Evolutionary conservation across 2,329 filamentous ascomycete genomes (phyloP).

Genomic region (Lecanicillium sp.): DNA sequence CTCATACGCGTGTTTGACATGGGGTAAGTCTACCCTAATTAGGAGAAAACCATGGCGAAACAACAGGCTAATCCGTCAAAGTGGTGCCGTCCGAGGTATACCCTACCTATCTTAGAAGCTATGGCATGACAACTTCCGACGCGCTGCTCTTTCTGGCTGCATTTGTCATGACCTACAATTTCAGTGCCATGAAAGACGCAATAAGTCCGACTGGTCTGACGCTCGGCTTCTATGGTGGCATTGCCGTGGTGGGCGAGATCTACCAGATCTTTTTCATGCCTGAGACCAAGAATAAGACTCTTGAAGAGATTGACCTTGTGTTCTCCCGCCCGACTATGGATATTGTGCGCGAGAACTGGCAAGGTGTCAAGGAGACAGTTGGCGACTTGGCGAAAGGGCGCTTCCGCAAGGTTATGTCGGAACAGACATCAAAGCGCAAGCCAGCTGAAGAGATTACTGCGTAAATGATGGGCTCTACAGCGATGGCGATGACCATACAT

Average conservation of each 20-base stretch:
- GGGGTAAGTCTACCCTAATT: constrained; percentile 24
- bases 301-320: constrained; percentile 65
- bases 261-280: constrained; percentile 72
- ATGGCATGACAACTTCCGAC: constrained; percentile 66
- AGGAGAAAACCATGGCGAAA: too few relatives aligned
- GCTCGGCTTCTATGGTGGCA: constrained; percentile 67
- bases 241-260: constrained; percentile 61
- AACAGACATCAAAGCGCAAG: constrained; percentile 11
- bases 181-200: constrained; percentile 59
- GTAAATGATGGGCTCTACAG: background rate
- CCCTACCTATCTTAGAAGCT: constrained; percentile 63
- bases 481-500: too few relatives aligned
- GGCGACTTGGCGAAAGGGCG: constrained; percentile 15
- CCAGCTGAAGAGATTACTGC: background rate
- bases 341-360: constrained; percentile 52
- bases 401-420: constrained; percentile 16
- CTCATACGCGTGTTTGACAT: constrained; percentile 56
- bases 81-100: constrained; percentile 63
- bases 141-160: constrained; percentile 62
- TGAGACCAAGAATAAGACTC: constrained; percentile 60
- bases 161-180: constrained; percentile 72
- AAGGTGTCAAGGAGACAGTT: constrained; percentile 23
- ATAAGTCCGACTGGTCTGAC: constrained; percentile 59
- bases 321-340: constrained; percentile 57
- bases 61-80: background rate